These are phyloP conservation scores for Picea abies DNA, from an alignment of 83 land plant species.

Conservation along the genomic window DNA sequence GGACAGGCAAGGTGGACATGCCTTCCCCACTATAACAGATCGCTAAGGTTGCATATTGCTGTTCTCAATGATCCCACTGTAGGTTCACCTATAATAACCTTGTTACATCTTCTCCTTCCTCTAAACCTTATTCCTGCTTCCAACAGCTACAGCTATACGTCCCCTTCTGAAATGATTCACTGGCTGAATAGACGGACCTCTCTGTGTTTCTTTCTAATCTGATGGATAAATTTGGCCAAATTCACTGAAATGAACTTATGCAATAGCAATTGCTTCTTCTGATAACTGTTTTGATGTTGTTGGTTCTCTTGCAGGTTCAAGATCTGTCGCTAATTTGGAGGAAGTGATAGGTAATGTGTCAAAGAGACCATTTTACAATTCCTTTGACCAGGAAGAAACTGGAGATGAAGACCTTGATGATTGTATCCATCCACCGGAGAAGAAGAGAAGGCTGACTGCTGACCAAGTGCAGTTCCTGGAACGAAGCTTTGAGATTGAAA, in stretches of 20 bases:
- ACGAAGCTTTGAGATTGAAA: slow-evolving; percentile 60
- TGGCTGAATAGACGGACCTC: too few relatives aligned
- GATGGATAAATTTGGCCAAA: too few relatives aligned
- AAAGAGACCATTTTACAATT: slow-evolving; percentile 21
- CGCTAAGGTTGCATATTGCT: background rate
- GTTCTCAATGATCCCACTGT: background rate
- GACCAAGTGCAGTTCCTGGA: slow-evolving; percentile 51
- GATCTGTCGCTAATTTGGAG: slow-evolving; percentile 36
- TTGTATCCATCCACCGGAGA: slow-evolving; percentile 23
- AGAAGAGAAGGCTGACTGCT: too few relatives aligned
- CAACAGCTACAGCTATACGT: too few relatives aligned
- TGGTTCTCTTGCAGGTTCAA: slow-evolving; percentile 32
- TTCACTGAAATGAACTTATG: background rate
- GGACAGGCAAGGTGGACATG: background rate
- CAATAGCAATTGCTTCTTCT: background rate
- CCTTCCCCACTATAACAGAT: background rate
- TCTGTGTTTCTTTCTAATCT: background rate
- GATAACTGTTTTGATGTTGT: slow-evolving; percentile 2
- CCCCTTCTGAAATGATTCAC: too few relatives aligned
- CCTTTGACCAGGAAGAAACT: slow-evolving; percentile 22
- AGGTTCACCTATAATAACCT: slow-evolving; percentile 3
- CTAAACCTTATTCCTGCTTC: background rate
- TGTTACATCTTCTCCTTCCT: background rate
- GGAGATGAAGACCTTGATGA: slow-evolving; percentile 47
- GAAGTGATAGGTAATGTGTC: slow-evolving; percentile 16